These are phyloP conservation scores for Dalechampia spathulata DNA, from an alignment of 441 rosid genomes.

Conservation along the genomic window DNA sequence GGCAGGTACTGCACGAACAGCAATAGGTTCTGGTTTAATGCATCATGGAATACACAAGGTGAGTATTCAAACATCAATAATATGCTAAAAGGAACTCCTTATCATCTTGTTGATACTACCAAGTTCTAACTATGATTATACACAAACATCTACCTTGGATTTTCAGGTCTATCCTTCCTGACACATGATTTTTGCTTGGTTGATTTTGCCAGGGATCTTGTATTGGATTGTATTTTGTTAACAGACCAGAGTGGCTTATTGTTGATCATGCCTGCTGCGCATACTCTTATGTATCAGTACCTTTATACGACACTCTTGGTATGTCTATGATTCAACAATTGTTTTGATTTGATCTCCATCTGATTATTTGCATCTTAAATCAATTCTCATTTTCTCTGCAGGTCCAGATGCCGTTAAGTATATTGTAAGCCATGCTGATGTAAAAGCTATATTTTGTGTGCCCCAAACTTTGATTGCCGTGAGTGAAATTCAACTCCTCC, in stretches of 20 bases:
- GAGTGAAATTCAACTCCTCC: conserved; percentile 23
- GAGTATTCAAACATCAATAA: conserved; percentile 1
- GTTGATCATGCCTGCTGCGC: conserved; percentile 98
- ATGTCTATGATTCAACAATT: conserved; percentile 20
- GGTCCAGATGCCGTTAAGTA: conserved; percentile 97
- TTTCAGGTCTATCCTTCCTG: conserved; percentile 8
- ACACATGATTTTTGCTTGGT: conserved; percentile 15
- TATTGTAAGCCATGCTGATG: conserved; percentile 76
- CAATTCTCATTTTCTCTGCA: too few relatives aligned
- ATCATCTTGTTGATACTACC: conserved; percentile 7
- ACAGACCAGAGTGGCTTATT: conserved; percentile 93
- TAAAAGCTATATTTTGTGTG: conserved; percentile 89
- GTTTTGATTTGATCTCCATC: conserved; percentile 2
- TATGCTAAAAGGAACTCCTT: background rate
- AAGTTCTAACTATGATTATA: background rate
- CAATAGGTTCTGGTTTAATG: conserved; percentile 78
- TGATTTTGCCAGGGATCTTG: conserved; percentile 59
- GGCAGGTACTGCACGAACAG: conserved; percentile 81
- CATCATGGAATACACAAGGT: conserved; percentile 73
- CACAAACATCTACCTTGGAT: background rate
- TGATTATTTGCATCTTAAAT: conserved; percentile 3
- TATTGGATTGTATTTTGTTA: conserved; percentile 85
- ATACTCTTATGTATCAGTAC: conserved; percentile 84
- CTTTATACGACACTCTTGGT: conserved; percentile 98
- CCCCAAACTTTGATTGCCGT: conserved; percentile 73